Evolutionary conservation across 306 rosid species (phyloP).

Genomic region (Ormosia emarginata): DNA sequence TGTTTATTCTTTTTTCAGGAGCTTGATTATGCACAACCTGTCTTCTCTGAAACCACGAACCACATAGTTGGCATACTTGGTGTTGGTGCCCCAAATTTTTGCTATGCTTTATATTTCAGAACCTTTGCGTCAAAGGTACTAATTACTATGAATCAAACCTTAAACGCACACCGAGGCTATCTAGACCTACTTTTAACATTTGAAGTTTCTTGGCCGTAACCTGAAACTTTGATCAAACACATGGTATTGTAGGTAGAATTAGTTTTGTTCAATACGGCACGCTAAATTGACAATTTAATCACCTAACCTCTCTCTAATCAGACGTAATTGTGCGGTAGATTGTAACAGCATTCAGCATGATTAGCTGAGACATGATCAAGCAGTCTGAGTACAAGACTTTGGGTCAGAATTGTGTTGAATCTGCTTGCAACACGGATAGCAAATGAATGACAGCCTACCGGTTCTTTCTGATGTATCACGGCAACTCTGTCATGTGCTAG

Average conservation of each 20-base stretch:
- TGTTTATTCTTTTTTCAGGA: background rate
- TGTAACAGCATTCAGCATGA: background rate
- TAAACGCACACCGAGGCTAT: background rate
- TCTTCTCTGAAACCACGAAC: constrained; percentile 8
- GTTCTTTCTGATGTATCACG: no score
- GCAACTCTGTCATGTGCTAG: no score
- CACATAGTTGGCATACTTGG: background rate
- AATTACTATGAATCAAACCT: background rate
- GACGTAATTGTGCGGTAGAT: background rate
- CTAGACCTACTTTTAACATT: background rate
- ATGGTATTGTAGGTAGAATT: background rate
- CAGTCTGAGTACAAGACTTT: background rate
- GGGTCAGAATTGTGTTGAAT: background rate
- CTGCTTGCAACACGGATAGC: no score
- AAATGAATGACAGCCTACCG: no score
- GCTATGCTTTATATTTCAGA: background rate
- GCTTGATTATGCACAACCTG: background rate
- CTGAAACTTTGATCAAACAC: no score
- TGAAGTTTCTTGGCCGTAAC: background rate
- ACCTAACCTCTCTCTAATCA: background rate
- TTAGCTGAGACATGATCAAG: background rate
- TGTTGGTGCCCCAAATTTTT: background rate
- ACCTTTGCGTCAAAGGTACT: background rate
- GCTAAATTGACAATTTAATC: background rate
- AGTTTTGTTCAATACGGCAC: background rate